A percentile compares a stretch with the other conserved stretches of the same genome.
Conservation (phyloP, 331 rosid species). For the Prunus yedoensis region DNA sequence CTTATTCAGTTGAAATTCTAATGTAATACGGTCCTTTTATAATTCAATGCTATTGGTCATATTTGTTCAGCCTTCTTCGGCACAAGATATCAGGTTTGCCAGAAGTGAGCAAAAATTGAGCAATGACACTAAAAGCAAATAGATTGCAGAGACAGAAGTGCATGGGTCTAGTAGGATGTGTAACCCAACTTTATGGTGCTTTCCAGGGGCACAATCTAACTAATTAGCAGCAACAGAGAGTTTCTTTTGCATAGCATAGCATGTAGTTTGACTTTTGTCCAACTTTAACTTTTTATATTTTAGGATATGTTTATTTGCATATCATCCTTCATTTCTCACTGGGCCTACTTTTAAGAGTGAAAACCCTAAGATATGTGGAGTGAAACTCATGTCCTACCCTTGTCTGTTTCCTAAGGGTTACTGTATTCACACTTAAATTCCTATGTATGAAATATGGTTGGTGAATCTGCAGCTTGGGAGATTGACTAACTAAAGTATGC, state of each 20-base stretch:
- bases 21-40: too few species aligned
- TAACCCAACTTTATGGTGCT: conserved; percentile 34
- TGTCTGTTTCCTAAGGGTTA: conserved; percentile 26
- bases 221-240: conserved; percentile 53
- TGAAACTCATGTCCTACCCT: conserved; percentile 34
- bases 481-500: not conserved
- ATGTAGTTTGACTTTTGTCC: conserved; percentile 47
- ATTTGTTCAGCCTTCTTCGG: conserved; percentile 25
- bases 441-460: conserved; percentile 37
- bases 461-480: conserved; percentile 26
- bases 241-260: conserved; percentile 54
- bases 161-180: conserved; percentile 44
- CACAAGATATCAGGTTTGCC: conserved; percentile 49
- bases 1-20: too few species aligned
- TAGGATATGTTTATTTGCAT: conserved; percentile 46
- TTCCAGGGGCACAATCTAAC: conserved; percentile 72
- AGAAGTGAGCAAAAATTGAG: conserved; percentile 46
- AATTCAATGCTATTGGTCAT: too few species aligned
- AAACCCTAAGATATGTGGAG: conserved; percentile 40
- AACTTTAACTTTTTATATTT: conserved; percentile 35
- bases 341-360: conserved; percentile 27
- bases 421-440: conserved; percentile 17
- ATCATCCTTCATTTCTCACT: conserved; percentile 40
- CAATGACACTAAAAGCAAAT: conserved; percentile 42
- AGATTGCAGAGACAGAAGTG: conserved; percentile 51